Evolutionary conservation across 768 basidiomycete species (phyloP).

Genomic region (Leucocoprinus birnbaumii): DNA sequence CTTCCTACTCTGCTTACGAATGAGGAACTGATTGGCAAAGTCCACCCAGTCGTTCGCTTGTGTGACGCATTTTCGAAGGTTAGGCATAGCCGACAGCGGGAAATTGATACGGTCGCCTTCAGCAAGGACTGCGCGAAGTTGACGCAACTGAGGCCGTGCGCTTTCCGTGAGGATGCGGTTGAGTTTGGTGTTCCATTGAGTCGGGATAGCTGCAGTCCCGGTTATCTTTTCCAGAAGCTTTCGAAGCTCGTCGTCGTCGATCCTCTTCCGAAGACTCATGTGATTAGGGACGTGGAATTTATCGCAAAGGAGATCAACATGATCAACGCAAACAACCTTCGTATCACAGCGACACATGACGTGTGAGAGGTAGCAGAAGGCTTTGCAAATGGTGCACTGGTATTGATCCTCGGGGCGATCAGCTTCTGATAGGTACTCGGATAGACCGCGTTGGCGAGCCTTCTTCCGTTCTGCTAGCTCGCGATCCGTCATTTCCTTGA

Average conservation of each 20-base stretch:
- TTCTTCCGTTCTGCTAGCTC: constrained; percentile 69
- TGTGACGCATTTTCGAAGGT: constrained; percentile 75
- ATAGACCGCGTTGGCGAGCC: constrained; percentile 57
- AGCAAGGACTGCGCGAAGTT: constrained; percentile 75
- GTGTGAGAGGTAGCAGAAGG: constrained; percentile 94
- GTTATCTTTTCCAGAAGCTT: constrained; percentile 65
- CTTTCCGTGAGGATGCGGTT: constrained; percentile 64
- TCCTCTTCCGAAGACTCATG: constrained; percentile 71
- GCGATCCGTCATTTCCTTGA: constrained; percentile 86
- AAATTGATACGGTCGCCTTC: constrained; percentile 88
- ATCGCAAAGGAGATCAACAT: constrained; percentile 75
- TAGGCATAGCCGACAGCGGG: constrained; percentile 64
- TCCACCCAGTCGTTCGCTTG: constrained; percentile 90
- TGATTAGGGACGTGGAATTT: constrained; percentile 34
- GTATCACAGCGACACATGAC: constrained; percentile 78
- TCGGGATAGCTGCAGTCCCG: constrained; percentile 71
- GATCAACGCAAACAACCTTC: constrained; percentile 83
- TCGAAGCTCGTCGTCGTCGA: constrained; percentile 73
- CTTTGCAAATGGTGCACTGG: constrained; percentile 91
- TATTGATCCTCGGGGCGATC: constrained; percentile 93
- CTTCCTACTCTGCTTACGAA: constrained; percentile 78
- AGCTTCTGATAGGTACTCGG: constrained; percentile 70
- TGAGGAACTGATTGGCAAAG: constrained; percentile 71
- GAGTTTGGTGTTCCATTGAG: constrained; percentile 73
- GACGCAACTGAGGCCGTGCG: constrained; percentile 69